Conservation (phyloP, 1,284 basidiomycete species). For the Agroathelia rolfsii region DNA sequence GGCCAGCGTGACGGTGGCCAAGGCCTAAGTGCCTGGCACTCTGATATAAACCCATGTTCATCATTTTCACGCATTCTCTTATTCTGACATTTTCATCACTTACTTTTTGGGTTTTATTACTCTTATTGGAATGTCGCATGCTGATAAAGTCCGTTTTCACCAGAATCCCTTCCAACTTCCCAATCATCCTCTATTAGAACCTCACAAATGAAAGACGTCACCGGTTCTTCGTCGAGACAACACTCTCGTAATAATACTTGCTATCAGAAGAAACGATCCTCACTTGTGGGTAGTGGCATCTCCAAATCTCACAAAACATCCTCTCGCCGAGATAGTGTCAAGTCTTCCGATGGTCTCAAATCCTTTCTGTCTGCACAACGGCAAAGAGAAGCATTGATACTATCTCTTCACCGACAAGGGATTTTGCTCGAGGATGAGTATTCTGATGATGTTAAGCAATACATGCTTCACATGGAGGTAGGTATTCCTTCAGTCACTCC, state of each 20-base stretch:
- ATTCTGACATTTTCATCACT: too few species aligned
- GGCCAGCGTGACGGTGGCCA: too few species aligned
- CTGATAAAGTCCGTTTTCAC: too few species aligned
- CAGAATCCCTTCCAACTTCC: too few species aligned
- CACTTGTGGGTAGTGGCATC: slow-evolving; percentile 63
- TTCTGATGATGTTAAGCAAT: slow-evolving; percentile 81
- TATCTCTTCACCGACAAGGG: slow-evolving; percentile 57
- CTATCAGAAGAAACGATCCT: slow-evolving; percentile 76
- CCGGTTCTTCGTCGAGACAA: slow-evolving; percentile 39
- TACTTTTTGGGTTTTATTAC: too few species aligned
- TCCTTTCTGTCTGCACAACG: slow-evolving; percentile 49
- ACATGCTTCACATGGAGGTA: slow-evolving; percentile 98
- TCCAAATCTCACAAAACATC: slow-evolving; percentile 56
- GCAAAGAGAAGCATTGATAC: slow-evolving; percentile 57
- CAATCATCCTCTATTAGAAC: neutral
- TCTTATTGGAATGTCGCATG: too few species aligned
- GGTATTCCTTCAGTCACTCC: slow-evolving; percentile 24
- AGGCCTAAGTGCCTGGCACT: too few species aligned
- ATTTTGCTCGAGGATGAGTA: slow-evolving; percentile 88
- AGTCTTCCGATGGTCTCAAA: slow-evolving; percentile 56
- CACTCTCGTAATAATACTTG: slow-evolving; percentile 48
- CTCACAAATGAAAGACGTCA: slow-evolving; percentile 66
- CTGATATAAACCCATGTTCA: too few species aligned
- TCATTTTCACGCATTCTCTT: too few species aligned
- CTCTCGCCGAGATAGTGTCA: slow-evolving; percentile 32